Evolutionary conservation across 1,284 basidiomycete genomes (phyloP), one percentile per base, ranked within the genome.

Genomic region (Trichosporon faecale): DNA sequence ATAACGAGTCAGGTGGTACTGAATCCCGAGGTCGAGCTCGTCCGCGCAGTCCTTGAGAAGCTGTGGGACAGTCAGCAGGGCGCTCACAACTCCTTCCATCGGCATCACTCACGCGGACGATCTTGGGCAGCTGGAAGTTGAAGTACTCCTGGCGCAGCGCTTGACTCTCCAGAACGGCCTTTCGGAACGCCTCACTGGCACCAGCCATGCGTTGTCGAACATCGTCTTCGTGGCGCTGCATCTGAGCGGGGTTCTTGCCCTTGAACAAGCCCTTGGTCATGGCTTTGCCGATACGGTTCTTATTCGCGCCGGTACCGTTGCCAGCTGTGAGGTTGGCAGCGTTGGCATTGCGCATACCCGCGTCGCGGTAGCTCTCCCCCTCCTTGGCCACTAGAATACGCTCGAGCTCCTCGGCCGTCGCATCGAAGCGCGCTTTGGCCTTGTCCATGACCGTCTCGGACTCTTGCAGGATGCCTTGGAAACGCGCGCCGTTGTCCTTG

Each of bases 41-140:
- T 98, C 95, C 12, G 93, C 89, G 75, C 93, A 93, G 81, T 98
- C 95, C 82, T 98, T 98, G 70, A 99, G 86, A n/a, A 92, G 88
- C 93, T 95, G 76, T 8, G 25, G 65, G 35, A 61, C 60, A 61
- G 37, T 67, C 9, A 33, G 27, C 14, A 2, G 11, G 27, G 6
- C 46, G 44, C 49, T 49, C n/a, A 25, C 21, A 7, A 16, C 31
- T 25, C n/a, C 35, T 2, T 7, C 18, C 3, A 7, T 12, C 37
- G 8, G 3, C 29, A 2, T 2, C n/a, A 86, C 91, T 80, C 80
- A 95, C 94, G 65, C 97, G 88, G 63, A 99, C 84, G 73, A 98
- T 92, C 76, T 94, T 91, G 60, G 97, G 96, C 61, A 98, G 85
- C 79, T 98, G 96, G 78, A 96, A 91, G 82, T 97, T 96, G 84